These are phyloP conservation scores for Trypanosoma avium DNA, from an alignment of 208 protist genomes.

Conservation along the genomic window DNA sequence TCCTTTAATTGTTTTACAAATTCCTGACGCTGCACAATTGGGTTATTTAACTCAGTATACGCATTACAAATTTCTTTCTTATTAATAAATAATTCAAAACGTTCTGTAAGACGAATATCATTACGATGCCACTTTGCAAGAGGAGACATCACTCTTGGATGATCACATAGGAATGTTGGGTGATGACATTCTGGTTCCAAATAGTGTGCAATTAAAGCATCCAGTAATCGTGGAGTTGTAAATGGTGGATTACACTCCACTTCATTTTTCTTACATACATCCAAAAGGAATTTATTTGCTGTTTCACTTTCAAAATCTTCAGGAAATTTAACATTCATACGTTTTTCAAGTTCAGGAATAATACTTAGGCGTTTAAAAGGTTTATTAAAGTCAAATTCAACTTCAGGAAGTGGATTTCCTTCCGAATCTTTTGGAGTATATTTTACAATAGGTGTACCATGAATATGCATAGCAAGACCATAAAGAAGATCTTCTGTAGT, in stretches of 20 bases:
- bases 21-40: slow-evolving; percentile 97
- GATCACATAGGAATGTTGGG: slow-evolving; percentile 99
- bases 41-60: slow-evolving; percentile 99
- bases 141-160: slow-evolving; percentile 99
- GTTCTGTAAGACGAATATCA: slow-evolving; percentile 95
- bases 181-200: slow-evolving; percentile 97
- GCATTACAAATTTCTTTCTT: slow-evolving; percentile 98
- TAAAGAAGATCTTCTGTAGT: slow-evolving; percentile 97
- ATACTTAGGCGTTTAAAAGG: slow-evolving; percentile 98
- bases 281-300: slow-evolving; percentile 84
- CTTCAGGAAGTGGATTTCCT: slow-evolving; percentile 66
- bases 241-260: slow-evolving; percentile 93
- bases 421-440: slow-evolving; percentile 94
- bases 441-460: slow-evolving; percentile 91
- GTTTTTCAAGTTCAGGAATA: slow-evolving; percentile 95
- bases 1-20: slow-evolving; percentile 97
- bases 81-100: slow-evolving; percentile 99
- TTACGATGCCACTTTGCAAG: slow-evolving; percentile 99
- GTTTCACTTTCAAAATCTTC: slow-evolving; percentile 77
- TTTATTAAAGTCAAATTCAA: slow-evolving; percentile 98
- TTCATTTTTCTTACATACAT: slow-evolving; percentile 90
- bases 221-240: slow-evolving; percentile 97
- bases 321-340: slow-evolving; percentile 84
- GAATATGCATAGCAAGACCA: slow-evolving; percentile 95
- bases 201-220: slow-evolving; percentile 97